Base-by-base conservation (phyloP, 225 moss, liverwort and hornwort genomes). In the Takakia lepidozioides region DNA sequence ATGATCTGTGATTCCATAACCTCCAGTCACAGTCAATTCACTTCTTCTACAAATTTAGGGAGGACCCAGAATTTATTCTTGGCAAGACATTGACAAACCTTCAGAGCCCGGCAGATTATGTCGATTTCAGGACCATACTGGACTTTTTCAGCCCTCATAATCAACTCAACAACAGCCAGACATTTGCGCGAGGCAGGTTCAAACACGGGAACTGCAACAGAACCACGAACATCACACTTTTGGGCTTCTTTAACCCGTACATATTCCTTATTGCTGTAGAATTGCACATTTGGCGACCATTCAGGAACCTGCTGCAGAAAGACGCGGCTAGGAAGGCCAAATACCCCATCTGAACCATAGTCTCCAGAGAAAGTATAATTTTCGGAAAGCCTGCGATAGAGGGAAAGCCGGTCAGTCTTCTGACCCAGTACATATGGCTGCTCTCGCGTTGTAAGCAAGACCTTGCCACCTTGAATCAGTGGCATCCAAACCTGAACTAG, bases 211-310 rank as follows among this genome's bases (percentile, higher is more conserved):
- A 91, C 91, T 10, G 87, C 91, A 51, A 98, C 57, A 17, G 91
- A 87, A 59, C 98, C 87, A 35, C 84, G 71, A 2, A 98, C 73
- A 29, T 73, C 75, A 63, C 83, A 91, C 47, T 83, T 75, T 28
- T 84, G 80, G 4, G 98, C 98, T 49, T 91, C 87, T 57, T 71
- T 74, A n/a, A 83, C 77, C 36, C 98, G 79, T 49, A 79, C 57
- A 50, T 91, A 98, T 57, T 98, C 98, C 39, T 83, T 52, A 21
- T 73, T 65, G 8, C 66, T 85, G 60, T 98, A 98, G 44, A 80
- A 98, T 46, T 87, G 87, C 66, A 98, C 98, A 66, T 98, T 98
- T 18, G 98, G 98, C 3, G 98, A 83, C 98, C 98, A 98, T 46
- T 98, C 98, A 8, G 91, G 76, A 27, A 69, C 68, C 38, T 78